phyloP scores from a whole-genome alignment of 1,139 yeast genomes.

The Candida dubliniensis region DNA sequence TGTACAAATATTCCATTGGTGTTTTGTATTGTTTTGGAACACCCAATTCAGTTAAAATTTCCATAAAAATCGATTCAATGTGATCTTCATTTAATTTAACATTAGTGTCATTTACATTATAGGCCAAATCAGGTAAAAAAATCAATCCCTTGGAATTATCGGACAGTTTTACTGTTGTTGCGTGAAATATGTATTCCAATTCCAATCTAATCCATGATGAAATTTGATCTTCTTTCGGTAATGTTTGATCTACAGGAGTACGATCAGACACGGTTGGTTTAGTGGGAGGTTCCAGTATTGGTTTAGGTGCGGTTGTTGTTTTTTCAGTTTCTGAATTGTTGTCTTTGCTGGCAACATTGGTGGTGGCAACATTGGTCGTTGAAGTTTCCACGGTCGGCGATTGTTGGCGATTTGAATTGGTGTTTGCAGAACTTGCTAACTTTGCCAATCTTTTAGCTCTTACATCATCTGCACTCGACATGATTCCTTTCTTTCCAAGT shows the following conservation, averaged over 20 bases:
- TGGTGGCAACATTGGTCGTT: not conserved
- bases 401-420: slow-evolving; percentile 3
- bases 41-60: slow-evolving; percentile 55
- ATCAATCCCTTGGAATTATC: slow-evolving; percentile 16
- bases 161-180: slow-evolving; percentile 29
- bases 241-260: slow-evolving; percentile 1
- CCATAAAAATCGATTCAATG: slow-evolving; percentile 54
- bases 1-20: slow-evolving; percentile 49
- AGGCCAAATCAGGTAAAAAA: slow-evolving; percentile 37
- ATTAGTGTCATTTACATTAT: slow-evolving; percentile 31
- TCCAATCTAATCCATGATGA: slow-evolving; percentile 31
- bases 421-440: slow-evolving; percentile 28
- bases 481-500: not conserved
- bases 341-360: not conserved
- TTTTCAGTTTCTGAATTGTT: not conserved
- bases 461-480: slow-evolving; percentile 28
- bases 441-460: slow-evolving; percentile 61
- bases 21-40: slow-evolving; percentile 25
- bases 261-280: slow-evolving; percentile 3
- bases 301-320: not conserved
- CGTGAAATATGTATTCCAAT: slow-evolving; percentile 42
- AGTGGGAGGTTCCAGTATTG: slow-evolving; percentile 8
- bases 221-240: slow-evolving; percentile 20
- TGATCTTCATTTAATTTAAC: slow-evolving; percentile 25
- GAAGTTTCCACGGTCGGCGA: not conserved